Conservation (phyloP, 495 filamentous ascomycete species). For the Penicillium subrubescens region DNA sequence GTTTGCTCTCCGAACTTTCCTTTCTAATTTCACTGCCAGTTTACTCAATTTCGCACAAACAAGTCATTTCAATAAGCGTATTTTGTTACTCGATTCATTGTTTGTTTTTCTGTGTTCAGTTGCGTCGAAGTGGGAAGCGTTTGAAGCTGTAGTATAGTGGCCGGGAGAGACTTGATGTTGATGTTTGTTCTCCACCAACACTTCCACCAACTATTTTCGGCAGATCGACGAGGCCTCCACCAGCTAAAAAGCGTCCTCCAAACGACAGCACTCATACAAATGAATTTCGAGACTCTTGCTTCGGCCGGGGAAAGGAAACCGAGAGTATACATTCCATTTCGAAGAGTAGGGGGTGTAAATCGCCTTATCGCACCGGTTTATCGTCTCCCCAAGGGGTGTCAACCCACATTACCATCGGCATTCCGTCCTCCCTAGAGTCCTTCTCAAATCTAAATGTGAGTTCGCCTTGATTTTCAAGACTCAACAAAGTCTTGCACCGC, state of each 20-base stretch:
- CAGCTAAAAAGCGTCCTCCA: not conserved
- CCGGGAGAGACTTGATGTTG: not conserved
- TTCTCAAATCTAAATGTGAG: slow-evolving; percentile 8
- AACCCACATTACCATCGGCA: slow-evolving; percentile 21
- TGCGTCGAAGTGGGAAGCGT: not conserved
- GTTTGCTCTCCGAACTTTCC: not conserved
- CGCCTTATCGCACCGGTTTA: slow-evolving; percentile 1
- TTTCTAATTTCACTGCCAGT: not conserved
- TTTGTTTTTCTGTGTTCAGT: not conserved
- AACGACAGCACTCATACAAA: not conserved
- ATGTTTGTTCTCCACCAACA: not conserved
- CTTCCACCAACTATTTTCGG: not conserved
- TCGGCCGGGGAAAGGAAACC: slow-evolving; percentile 4
- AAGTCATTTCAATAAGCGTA: not conserved
- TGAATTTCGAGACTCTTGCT: slow-evolving; percentile 1
- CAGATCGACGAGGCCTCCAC: not conserved
- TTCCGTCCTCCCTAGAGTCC: slow-evolving; percentile 25
- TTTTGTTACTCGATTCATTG: not conserved
- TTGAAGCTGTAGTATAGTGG: not conserved
- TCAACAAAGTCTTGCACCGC: not conserved
- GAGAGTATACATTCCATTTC: slow-evolving; percentile 12
- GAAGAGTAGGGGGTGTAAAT: slow-evolving; percentile 8
- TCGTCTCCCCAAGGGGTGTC: slow-evolving; percentile 9
- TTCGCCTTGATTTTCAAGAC: not conserved
- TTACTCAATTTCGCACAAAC: not conserved